These are phyloP conservation scores for Massarina eburnea DNA, from an alignment of 2,329 filamentous ascomycete genomes.

Conservation along the genomic window DNA sequence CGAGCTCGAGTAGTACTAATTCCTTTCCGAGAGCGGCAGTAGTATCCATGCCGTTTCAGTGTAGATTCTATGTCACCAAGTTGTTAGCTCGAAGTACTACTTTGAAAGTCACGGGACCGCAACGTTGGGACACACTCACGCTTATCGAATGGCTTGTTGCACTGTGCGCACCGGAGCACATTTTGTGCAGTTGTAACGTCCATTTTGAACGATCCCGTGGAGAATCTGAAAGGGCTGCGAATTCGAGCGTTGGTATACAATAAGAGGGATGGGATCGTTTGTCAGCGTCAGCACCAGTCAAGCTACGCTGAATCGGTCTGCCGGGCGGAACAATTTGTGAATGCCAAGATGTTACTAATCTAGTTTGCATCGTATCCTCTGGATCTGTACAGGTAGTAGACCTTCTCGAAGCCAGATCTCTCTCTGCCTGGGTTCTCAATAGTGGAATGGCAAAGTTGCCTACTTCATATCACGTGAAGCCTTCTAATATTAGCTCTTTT, in stretches of 20 bases:
- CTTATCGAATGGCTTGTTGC: constrained; percentile 48
- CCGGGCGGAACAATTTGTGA: constrained; percentile 30
- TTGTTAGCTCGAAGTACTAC: constrained; percentile 14
- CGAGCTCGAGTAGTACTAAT: constrained; percentile 25
- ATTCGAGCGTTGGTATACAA: neutral
- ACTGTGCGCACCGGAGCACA: constrained; percentile 41
- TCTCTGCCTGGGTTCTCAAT: no score
- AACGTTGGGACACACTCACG: constrained; percentile 27
- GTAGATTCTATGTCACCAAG: constrained; percentile 39
- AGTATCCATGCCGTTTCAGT: constrained; percentile 50
- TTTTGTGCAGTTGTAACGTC: constrained; percentile 20
- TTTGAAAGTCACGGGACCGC: neutral
- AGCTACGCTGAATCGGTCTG: constrained; percentile 3
- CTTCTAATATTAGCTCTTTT: no score
- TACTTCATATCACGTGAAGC: no score
- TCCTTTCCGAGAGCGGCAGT: constrained; percentile 45
- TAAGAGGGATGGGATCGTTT: constrained; percentile 14
- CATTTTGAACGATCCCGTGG: constrained; percentile 17
- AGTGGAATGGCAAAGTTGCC: no score
- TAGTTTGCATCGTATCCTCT: no score
- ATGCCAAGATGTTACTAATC: no score
- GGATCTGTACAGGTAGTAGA: no score
- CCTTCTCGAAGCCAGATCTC: no score
- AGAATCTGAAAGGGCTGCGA: neutral
- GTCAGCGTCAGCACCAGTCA: constrained; percentile 14